A percentile compares a stretch with the other conserved stretches of the same genome.
Conservation (phyloP, 2,329 filamentous ascomycete genomes). For the Thelonectria discophora region DNA sequence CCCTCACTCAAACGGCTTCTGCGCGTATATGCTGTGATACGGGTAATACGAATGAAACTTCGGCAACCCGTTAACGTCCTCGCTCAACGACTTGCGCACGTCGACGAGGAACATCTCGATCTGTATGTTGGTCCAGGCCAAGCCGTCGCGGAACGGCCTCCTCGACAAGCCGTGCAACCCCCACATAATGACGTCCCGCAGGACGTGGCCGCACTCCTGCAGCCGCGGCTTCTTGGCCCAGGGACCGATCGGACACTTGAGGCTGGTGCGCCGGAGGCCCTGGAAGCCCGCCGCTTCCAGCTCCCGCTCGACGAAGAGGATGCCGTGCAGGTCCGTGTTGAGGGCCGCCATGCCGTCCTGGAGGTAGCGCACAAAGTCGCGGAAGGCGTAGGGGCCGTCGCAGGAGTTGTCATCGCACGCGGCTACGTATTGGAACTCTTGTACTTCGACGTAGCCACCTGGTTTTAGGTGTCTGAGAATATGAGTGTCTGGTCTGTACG, state of each 20-base stretch:
- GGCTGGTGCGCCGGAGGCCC: conserved; percentile 50
- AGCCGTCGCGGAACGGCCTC: conserved; percentile 50
- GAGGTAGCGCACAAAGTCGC: conserved; percentile 56
- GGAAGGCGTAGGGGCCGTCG: conserved; percentile 55
- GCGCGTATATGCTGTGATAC: conserved; percentile 50
- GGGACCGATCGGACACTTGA: conserved; percentile 59
- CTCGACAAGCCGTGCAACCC: conserved; percentile 52
- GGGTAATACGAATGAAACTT: conserved; percentile 52
- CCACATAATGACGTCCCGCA: conserved; percentile 54
- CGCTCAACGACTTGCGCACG: conserved; percentile 51
- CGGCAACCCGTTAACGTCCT: conserved; percentile 46
- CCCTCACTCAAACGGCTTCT: conserved; percentile 46
- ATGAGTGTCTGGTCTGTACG: not conserved
- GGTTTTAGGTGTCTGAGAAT: conserved; percentile 58
- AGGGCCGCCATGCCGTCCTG: conserved; percentile 52
- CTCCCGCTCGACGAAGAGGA: conserved; percentile 48
- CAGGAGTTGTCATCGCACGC: conserved; percentile 57
- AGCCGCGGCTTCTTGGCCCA: conserved; percentile 57
- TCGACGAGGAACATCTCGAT: conserved; percentile 56
- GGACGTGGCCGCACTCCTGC: conserved; percentile 56
- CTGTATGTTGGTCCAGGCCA: conserved; percentile 52
- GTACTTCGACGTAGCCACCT: conserved; percentile 60
- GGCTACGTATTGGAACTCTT: conserved; percentile 55
- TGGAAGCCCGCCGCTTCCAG: conserved; percentile 54
- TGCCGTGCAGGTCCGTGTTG: conserved; percentile 54